phyloP scores from a whole-genome alignment of 805 yeast genomes.

The Zygotorulaspora florentina region DNA sequence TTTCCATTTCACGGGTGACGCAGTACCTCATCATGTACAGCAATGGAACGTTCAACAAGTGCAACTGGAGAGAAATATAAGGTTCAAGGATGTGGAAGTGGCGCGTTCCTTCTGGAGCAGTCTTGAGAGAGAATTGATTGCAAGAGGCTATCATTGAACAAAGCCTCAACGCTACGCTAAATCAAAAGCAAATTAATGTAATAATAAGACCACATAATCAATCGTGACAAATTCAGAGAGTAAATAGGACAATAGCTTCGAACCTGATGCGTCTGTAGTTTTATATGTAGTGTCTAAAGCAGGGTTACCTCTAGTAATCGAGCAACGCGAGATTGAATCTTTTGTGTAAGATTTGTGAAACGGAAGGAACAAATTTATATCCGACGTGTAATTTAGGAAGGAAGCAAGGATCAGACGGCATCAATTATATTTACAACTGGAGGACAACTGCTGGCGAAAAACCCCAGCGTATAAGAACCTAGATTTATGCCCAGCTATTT shows the following conservation, averaged over 20 bases:
- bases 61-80: slow-evolving; percentile 69
- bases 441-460: not conserved
- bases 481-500: not conserved
- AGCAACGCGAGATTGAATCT: slow-evolving; percentile 1
- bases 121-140: slow-evolving; percentile 66
- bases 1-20: slow-evolving; percentile 71
- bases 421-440: not conserved
- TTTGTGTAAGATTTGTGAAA: slow-evolving; percentile 5
- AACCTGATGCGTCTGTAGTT: not conserved
- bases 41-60: slow-evolving; percentile 88
- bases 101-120: slow-evolving; percentile 81
- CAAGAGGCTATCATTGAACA: slow-evolving; percentile 51
- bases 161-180: not conserved
- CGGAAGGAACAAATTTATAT: not conserved
- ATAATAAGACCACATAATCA: not conserved
- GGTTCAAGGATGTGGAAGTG: slow-evolving; percentile 87
- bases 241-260: not conserved
- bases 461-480: not conserved
- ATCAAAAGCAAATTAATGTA: not conserved
- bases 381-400: too few species aligned
- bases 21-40: slow-evolving; percentile 65
- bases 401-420: too few species aligned
- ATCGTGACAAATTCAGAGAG: not conserved
- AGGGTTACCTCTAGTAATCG: not conserved
- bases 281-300: not conserved